Conservation (phyloP, 139 green algal genomes). For the Closterium sp. region DNA sequence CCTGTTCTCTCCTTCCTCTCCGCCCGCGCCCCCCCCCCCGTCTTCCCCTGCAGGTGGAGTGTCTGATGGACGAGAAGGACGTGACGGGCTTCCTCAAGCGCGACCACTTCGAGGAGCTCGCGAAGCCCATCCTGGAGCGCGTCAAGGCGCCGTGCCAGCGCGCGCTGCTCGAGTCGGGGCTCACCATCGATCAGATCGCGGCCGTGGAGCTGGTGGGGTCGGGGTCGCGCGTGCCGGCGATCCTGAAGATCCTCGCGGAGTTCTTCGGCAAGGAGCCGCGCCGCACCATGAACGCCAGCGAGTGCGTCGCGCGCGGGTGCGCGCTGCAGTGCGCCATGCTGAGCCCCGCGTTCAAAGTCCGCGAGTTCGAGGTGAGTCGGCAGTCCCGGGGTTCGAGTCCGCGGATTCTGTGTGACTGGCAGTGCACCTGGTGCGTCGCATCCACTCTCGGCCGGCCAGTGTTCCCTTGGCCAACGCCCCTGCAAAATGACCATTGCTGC, state of each 20-base stretch:
- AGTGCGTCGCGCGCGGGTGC: constrained; percentile 85
- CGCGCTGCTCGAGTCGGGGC: constrained; percentile 66
- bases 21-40: too few species aligned
- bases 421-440: not conserved
- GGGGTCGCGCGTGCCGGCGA: constrained; percentile 78
- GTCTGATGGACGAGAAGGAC: constrained; percentile 92
- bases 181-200: constrained; percentile 66
- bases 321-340: constrained; percentile 99
- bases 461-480: not conserved
- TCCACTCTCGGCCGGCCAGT: not conserved
- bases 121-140: constrained; percentile 62
- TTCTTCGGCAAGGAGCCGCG: constrained; percentile 70
- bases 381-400: not conserved
- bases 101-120: constrained; percentile 86
- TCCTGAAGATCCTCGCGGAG: constrained; percentile 60
- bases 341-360: constrained; percentile 88
- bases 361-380: constrained; percentile 81
- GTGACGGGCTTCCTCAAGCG: constrained; percentile 68
- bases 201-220: constrained; percentile 89
- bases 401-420: not conserved
- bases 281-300: constrained; percentile 93
- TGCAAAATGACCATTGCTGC: too few species aligned
- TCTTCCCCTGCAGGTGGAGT: constrained; percentile 74
- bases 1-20: too few species aligned
- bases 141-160: constrained; percentile 56